Base-by-base conservation (phyloP, 106 monocot species). In the Triglochin maritima region DNA sequence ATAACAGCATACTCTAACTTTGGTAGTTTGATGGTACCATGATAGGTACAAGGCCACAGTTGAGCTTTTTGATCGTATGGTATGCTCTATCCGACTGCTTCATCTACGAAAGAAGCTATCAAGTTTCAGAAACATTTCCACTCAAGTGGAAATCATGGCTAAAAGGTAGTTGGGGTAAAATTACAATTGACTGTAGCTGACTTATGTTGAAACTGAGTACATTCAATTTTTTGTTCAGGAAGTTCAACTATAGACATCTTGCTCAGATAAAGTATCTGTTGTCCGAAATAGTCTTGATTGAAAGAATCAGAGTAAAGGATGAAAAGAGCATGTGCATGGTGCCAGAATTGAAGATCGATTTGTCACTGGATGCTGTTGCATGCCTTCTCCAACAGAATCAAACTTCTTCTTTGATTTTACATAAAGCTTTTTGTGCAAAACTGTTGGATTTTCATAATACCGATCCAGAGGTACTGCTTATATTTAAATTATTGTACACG, bases 261-360 rank as follows among this genome's bases (percentile, higher is more conserved):
- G 74, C 74, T 17, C 74, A 74, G 49, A 66, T 74, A 17, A 74
- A 74, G 53, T 65, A 65, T 50, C 43, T 74, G 17, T 56, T 74
- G 14, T 66, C 65, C 59, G 74, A 74, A 49, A 66, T 66, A 16
- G 9, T 74, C 57, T 2, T 47, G 7, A 13, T 65, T 49, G 74
- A 74, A 57, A 74, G 49, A 64, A 64, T 66, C 12, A 65, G 57
- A 43, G 13, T 58, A 13, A 65, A 66, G 42, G 66, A 74, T 48
- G 48, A 74, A 56, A 44, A 46, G 43, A 74, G 43, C 58, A 17
- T 49, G 9, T 74, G 74, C 13, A 65, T 74, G 64, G 45, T 57
- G 8, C 66, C 74, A 9, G 74, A 74, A 17, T 13, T 74, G 56
- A 74, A 64, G 66, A 54, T 74, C 47, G 49, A 17, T 4, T 17